A percentile compares a stretch with the other conserved stretches of the same genome.
These are phyloP conservation scores for Kluyveromyces aestuarii DNA, from an alignment of 805 yeast species.

Conservation along the genomic window DNA sequence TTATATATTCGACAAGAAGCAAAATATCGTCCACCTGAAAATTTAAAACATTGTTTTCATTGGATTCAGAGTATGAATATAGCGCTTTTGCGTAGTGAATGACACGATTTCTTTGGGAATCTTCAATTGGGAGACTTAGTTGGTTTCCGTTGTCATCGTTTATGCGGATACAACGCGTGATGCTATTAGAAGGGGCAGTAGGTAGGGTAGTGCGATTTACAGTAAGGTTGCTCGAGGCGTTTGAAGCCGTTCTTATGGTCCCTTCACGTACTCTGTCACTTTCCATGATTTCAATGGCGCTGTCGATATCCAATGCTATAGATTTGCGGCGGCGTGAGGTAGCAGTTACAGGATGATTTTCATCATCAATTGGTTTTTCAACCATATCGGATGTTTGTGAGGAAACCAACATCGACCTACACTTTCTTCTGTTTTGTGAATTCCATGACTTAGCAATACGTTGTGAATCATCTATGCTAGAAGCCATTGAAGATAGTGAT, in stretches of 20 bases:
- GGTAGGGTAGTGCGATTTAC: not conserved
- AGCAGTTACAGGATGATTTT: not conserved
- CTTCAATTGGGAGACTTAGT: constrained; percentile 22
- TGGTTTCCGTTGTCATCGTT: constrained; percentile 23
- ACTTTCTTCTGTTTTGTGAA: constrained; percentile 26
- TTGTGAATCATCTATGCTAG: constrained; percentile 26
- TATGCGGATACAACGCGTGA: constrained; percentile 17
- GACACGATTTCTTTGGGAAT: constrained; percentile 19
- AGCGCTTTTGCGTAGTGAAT: constrained; percentile 26
- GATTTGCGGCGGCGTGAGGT: constrained; percentile 20
- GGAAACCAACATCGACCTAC: constrained; percentile 5
- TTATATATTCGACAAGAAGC: constrained; percentile 22
- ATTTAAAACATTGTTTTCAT: constrained; percentile 22
- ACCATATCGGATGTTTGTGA: not conserved
- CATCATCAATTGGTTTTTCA: not conserved
- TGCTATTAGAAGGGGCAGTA: constrained; percentile 3
- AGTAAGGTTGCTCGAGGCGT: constrained; percentile 1
- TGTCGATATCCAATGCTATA: constrained; percentile 22
- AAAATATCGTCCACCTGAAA: constrained; percentile 25
- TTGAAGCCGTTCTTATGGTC: not conserved
- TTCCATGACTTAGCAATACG: constrained; percentile 30
- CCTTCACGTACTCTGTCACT: not conserved
- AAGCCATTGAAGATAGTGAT: constrained; percentile 26
- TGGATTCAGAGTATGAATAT: constrained; percentile 21
- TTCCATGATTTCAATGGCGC: constrained; percentile 16